Base-by-base conservation (phyloP, 176 grass and related monocot genomes). In the Neostapfia colusana region DNA sequence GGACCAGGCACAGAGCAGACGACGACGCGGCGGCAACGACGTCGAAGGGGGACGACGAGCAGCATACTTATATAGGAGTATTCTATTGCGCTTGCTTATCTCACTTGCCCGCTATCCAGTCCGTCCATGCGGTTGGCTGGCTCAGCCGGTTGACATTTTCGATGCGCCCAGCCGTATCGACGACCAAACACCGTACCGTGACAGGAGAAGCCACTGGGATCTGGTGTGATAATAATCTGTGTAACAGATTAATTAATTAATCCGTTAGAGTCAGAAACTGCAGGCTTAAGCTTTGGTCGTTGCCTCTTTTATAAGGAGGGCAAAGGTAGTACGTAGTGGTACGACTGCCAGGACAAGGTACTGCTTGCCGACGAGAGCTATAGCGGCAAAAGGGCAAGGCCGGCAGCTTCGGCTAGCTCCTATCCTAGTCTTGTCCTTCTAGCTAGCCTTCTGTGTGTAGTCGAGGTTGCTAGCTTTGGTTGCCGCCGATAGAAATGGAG, bases 251-350 rank as follows among this genome's bases (percentile, higher is more conserved):
- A 8, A 3, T 3, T 28, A 20, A 23, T 54, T 54, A 3, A 46
- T 69, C 27, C 20, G 6, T 2, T 14, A 6, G 7, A 82, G 89
- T 91, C 89, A 91, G 85, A 81, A 87, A 87, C 81, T 81, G 72
- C 23, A 85, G 77, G 81, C 85, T 81, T n/a, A 14, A 25, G 65
- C 53, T 20, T 36, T 44, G 2, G 25, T 64, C 20, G 25, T 20
- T 4, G 40, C 23, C 9, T 65, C 78, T 81, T 81, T 79, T 88
- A 85, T 74, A 85, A 91, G 77, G 73, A 78, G 50, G 40, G 11
- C 18, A 11, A 11, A 56, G 62, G 59, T 49, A 21, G 7, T n/a
- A n/a, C n/a, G n/a, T 54, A 21, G 51, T 54, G 31, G 48, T 51
- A 20, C 79, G 14, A n/a, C 21, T 56, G 48, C 41, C n/a, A 76